A percentile compares a stretch with the other conserved stretches of the same genome.
These are phyloP conservation scores for Blepharisma japonicum DNA, from an alignment of 73 alveolate species.

Conservation along the genomic window DNA sequence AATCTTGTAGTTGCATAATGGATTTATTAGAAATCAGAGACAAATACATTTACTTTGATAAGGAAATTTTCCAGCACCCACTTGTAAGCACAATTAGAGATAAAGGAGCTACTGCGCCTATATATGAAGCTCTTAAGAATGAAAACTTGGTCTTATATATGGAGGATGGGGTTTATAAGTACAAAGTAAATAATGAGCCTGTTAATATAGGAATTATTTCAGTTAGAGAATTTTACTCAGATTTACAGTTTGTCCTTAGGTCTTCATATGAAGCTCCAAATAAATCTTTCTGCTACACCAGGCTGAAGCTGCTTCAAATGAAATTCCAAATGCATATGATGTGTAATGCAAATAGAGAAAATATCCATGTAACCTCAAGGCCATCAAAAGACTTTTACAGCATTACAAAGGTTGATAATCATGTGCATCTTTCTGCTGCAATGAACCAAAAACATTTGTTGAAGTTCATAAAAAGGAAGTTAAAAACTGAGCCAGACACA, in stretches of 20 bases:
- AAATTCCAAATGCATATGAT: constrained; percentile 15
- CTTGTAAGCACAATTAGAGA: neutral
- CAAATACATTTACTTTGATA: constrained; percentile 13
- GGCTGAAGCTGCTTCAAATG: constrained; percentile 2
- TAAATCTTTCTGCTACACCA: constrained; percentile 16
- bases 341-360: constrained; percentile 19
- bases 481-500: constrained; percentile 50
- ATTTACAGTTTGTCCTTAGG: neutral
- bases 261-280: neutral
- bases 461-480: constrained; percentile 56
- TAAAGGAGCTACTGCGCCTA: neutral
- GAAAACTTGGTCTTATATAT: neutral
- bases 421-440: constrained; percentile 78
- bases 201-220: neutral
- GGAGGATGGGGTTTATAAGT: neutral
- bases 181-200: neutral
- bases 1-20: neutral
- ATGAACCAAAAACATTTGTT: constrained; percentile 72
- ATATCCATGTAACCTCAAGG: neutral
- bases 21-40: constrained; percentile 25
- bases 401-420: constrained; percentile 66
- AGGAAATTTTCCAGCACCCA: constrained; percentile 8
- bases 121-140: neutral
- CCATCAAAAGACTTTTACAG: constrained; percentile 27
- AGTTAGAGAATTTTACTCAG: constrained; percentile 22